Conservation (phyloP, 2,329 filamentous ascomycete genomes). For the Ascocoryne sarcoides region DNA sequence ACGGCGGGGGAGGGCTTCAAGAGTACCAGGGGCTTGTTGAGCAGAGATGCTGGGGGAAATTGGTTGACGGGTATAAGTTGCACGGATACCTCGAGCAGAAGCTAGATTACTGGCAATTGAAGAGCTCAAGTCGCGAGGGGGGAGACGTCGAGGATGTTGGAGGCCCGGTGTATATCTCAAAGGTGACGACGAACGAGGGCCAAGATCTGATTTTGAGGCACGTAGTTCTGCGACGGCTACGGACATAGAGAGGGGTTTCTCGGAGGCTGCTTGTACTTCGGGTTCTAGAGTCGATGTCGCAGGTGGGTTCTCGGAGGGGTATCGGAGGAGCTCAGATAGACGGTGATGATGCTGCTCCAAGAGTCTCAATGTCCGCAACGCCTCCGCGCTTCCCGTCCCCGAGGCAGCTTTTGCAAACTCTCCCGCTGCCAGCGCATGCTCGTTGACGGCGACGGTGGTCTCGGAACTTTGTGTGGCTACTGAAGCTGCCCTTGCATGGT, state of each 20-base stretch:
- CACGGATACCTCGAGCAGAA: constrained; percentile 71
- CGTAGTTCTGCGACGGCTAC: constrained; percentile 27
- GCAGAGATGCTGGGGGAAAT: constrained; percentile 65
- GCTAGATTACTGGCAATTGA: constrained; percentile 86
- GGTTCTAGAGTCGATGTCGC: constrained; percentile 15
- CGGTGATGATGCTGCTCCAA: constrained; percentile 82
- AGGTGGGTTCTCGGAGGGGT: constrained; percentile 38
- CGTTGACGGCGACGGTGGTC: constrained; percentile 73
- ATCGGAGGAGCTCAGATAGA: constrained; percentile 72
- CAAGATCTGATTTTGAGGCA: constrained; percentile 25
- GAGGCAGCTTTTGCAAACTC: constrained; percentile 82
- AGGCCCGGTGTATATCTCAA: constrained; percentile 21
- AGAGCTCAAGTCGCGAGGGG: constrained; percentile 60
- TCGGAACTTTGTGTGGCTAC: constrained; percentile 59
- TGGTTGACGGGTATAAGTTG: constrained; percentile 55
- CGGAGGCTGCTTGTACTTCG: constrained; percentile 21
- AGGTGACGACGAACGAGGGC: constrained; percentile 21
- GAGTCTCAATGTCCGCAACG: constrained; percentile 72
- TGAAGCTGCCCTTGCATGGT: constrained; percentile 78
- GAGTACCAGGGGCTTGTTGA: constrained; percentile 62
- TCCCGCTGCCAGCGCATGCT: constrained; percentile 79
- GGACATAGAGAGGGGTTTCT: constrained; percentile 26
- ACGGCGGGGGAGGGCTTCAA: constrained; percentile 48
- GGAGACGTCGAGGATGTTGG: constrained; percentile 32
- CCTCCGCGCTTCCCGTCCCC: constrained; percentile 59